A percentile compares a stretch with the other conserved stretches of the same genome.
Conservation (phyloP, 1,284 basidiomycete genomes). For the Volvariella volvacea region DNA sequence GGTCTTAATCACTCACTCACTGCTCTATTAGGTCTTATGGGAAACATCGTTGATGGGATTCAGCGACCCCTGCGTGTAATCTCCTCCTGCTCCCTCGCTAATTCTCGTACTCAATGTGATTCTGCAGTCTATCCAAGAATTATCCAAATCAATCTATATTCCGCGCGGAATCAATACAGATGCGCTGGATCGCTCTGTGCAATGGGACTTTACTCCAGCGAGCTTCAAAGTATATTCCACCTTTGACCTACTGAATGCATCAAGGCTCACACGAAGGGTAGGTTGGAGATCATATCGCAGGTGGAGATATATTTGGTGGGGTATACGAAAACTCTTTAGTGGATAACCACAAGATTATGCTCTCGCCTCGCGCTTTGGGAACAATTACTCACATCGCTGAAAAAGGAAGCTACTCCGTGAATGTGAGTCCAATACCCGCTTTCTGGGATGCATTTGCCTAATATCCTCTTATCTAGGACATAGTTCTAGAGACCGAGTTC, state of each 20-base stretch:
- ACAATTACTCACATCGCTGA: conserved; percentile 93
- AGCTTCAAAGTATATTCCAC: conserved; percentile 55
- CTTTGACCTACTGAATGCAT: conserved; percentile 6
- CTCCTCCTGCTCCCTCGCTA: conserved; percentile 8
- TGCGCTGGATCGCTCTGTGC: conserved; percentile 80
- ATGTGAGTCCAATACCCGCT: conserved; percentile 46
- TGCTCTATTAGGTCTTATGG: conserved; percentile 74
- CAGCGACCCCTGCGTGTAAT: conserved; percentile 81
- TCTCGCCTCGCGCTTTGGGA: conserved; percentile 89
- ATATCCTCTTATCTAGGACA: conserved; percentile 51
- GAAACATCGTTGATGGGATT: conserved; percentile 97
- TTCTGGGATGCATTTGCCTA: conserved; percentile 5
- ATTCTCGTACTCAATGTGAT: conserved; percentile 9
- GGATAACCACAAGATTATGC: conserved; percentile 96
- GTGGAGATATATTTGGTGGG: conserved; percentile 92
- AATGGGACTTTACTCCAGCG: conserved; percentile 96
- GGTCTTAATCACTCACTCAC: neutral
- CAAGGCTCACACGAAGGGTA: conserved; percentile 19
- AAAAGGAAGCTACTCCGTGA: conserved; percentile 89
- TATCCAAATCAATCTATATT: conserved; percentile 98
- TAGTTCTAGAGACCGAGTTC: conserved; percentile 96
- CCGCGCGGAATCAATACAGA: conserved; percentile 98
- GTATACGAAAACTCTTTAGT: conserved; percentile 98
- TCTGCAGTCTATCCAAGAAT: conserved; percentile 84
- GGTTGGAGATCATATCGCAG: conserved; percentile 95